Conservation (phyloP, 805 yeast genomes). For the Barnettozyma californica region DNA sequence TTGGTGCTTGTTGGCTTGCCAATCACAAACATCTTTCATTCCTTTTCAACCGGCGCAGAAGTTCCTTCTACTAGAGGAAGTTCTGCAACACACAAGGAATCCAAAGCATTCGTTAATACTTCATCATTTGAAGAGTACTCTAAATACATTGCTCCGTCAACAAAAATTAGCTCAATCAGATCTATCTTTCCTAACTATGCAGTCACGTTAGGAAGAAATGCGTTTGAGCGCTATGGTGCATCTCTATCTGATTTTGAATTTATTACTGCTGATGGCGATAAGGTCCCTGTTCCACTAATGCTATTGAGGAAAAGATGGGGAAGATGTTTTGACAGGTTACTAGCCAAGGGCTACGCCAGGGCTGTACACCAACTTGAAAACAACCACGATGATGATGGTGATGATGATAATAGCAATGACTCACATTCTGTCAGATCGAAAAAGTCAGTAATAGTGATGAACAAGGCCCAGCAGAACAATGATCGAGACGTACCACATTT, state of each 20-base stretch:
- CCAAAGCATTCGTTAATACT: conserved; percentile 1
- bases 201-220: conserved; percentile 70
- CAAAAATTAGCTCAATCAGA: conserved; percentile 57
- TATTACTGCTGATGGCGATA: conserved; percentile 62
- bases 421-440: conserved; percentile 11
- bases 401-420: conserved; percentile 11
- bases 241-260: conserved; percentile 68
- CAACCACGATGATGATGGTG: conserved; percentile 9
- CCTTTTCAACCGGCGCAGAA: conserved; percentile 10
- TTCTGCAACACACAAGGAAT: neutral
- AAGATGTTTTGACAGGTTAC: conserved; percentile 52
- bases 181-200: conserved; percentile 76
- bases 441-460: conserved; percentile 23
- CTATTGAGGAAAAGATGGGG: conserved; percentile 77
- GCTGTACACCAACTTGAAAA: conserved; percentile 35
- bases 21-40: conserved; percentile 40
- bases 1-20: conserved; percentile 51
- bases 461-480: conserved; percentile 10
- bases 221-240: conserved; percentile 60
- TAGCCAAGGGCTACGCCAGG: conserved; percentile 60
- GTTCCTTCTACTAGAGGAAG: conserved; percentile 17
- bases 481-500: conserved; percentile 46
- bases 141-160: conserved; percentile 68
- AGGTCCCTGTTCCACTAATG: conserved; percentile 56
- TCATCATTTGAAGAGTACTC: conserved; percentile 60